Conservation (phyloP, 2,329 filamentous ascomycete species). For the Coniochaeta prunicola region DNA sequence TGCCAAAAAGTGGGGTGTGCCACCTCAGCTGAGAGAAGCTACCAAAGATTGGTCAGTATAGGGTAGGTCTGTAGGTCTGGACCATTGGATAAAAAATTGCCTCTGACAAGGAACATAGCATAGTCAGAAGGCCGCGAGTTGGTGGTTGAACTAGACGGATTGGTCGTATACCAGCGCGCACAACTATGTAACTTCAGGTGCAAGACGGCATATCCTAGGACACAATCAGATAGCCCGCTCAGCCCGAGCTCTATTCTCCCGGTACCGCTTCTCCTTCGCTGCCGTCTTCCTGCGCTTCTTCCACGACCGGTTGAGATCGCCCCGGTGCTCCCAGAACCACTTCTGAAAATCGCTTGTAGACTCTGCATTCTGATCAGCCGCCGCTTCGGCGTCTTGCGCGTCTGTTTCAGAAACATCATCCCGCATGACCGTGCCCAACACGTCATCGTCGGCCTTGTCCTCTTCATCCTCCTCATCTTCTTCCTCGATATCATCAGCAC, state of each 20-base stretch:
- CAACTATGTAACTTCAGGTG: not conserved
- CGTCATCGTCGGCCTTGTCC: slow-evolving; percentile 21
- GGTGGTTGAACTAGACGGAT: not conserved
- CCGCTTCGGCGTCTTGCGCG: slow-evolving; percentile 11
- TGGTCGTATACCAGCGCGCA: not conserved
- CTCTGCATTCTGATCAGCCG: slow-evolving; percentile 9
- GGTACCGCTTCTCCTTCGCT: slow-evolving; percentile 59
- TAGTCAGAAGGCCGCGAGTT: not conserved
- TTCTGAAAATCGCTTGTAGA: slow-evolving; percentile 50
- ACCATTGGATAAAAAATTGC: not conserved
- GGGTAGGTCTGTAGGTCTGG: not conserved
- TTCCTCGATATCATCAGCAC: slow-evolving; percentile 37
- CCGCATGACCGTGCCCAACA: slow-evolving; percentile 12
- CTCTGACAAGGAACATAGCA: not conserved
- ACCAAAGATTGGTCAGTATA: not conserved
- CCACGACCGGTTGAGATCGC: slow-evolving; percentile 60
- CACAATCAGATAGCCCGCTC: slow-evolving; percentile 25
- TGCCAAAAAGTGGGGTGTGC: not conserved
- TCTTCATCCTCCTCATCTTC: slow-evolving; percentile 31
- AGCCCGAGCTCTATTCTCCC: slow-evolving; percentile 53
- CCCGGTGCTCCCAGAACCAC: slow-evolving; percentile 62
- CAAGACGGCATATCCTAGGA: not conserved
- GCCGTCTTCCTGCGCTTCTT: slow-evolving; percentile 56
- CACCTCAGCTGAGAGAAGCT: not conserved
- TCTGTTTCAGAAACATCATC: slow-evolving; percentile 10